Percentiles rank a stretch among this genome's conserved stretches.
Conservation (phyloP, 805 yeast species). For the Phaffomyces antillensis region DNA sequence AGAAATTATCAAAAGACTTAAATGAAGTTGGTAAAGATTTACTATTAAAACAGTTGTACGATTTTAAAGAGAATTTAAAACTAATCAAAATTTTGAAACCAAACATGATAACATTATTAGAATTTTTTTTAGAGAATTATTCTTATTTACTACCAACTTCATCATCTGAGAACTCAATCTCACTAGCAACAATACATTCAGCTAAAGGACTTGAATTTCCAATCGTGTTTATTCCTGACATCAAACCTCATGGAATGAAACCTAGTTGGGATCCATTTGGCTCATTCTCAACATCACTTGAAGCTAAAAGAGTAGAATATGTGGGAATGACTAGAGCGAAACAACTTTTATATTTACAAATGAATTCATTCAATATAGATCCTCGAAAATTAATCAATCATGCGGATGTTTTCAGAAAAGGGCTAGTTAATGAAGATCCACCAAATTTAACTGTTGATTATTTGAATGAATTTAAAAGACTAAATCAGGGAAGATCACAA, state of each 20-base stretch:
- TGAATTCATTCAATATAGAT: neutral
- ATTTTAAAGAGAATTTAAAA: slow-evolving; percentile 31
- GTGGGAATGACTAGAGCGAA: slow-evolving; percentile 65
- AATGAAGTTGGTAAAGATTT: slow-evolving; percentile 21
- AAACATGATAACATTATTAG: slow-evolving; percentile 16
- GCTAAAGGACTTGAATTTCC: slow-evolving; percentile 75
- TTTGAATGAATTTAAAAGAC: neutral
- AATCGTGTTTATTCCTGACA: slow-evolving; percentile 42
- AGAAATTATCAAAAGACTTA: slow-evolving; percentile 8
- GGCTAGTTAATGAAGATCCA: neutral
- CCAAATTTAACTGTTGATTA: neutral
- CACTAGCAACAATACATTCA: slow-evolving; percentile 63
- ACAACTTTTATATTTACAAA: slow-evolving; percentile 24
- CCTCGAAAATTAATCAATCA: neutral
- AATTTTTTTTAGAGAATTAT: slow-evolving; percentile 28
- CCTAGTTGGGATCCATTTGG: neutral
- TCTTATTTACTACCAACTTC: slow-evolving; percentile 24
- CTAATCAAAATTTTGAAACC: slow-evolving; percentile 22
- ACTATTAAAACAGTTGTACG: slow-evolving; percentile 24
- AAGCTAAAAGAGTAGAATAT: slow-evolving; percentile 41
- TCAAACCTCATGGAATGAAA: slow-evolving; percentile 5
- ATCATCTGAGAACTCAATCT: slow-evolving; percentile 30
- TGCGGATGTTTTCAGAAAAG: neutral
- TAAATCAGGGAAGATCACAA: neutral
- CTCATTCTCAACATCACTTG: slow-evolving; percentile 5